These are phyloP conservation scores for Podosphaera fusca DNA, from an alignment of 2,329 filamentous ascomycete genomes.

Conservation along the genomic window DNA sequence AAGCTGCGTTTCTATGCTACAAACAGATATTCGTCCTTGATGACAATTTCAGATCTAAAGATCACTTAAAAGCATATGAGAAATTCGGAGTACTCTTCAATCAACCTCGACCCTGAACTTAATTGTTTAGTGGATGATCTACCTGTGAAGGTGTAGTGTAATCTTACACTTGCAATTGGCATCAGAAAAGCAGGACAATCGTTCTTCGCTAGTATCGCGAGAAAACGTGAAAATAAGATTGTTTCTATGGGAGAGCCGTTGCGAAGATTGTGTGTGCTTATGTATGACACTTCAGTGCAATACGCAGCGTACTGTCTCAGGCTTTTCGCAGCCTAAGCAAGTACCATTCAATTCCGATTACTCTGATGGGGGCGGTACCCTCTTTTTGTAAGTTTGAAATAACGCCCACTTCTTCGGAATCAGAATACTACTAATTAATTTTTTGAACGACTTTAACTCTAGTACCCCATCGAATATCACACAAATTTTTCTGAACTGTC, in stretches of 20 bases:
- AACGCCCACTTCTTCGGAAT: too few relatives aligned
- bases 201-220: slow-evolving; percentile 15
- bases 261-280: slow-evolving; percentile 66
- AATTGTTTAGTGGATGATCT: slow-evolving; percentile 28
- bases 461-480: too few relatives aligned
- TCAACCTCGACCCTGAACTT: slow-evolving; percentile 22
- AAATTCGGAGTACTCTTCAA: slow-evolving; percentile 98
- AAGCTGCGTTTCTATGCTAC: slow-evolving; percentile 93
- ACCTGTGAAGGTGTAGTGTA: slow-evolving; percentile 75
- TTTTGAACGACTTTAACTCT: too few relatives aligned
- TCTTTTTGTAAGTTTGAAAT: too few relatives aligned
- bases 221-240: slow-evolving; percentile 19
- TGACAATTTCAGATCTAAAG: slow-evolving; percentile 10
- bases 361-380: slow-evolving; percentile 17
- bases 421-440: too few relatives aligned
- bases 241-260: slow-evolving; percentile 75
- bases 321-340: slow-evolving; percentile 9
- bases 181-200: slow-evolving; percentile 65
- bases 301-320: slow-evolving; percentile 49
- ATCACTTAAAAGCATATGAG: slow-evolving; percentile 47
- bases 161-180: slow-evolving; percentile 62
- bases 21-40: slow-evolving; percentile 31
- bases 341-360: slow-evolving; percentile 21
- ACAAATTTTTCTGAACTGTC: too few relatives aligned
- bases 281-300: slow-evolving; percentile 72